A percentile compares a stretch with the other conserved stretches of the same genome.
Evolutionary conservation across 176 grass and related monocot genomes (phyloP).

Genomic region (Hyparrhenia diplandra): DNA sequence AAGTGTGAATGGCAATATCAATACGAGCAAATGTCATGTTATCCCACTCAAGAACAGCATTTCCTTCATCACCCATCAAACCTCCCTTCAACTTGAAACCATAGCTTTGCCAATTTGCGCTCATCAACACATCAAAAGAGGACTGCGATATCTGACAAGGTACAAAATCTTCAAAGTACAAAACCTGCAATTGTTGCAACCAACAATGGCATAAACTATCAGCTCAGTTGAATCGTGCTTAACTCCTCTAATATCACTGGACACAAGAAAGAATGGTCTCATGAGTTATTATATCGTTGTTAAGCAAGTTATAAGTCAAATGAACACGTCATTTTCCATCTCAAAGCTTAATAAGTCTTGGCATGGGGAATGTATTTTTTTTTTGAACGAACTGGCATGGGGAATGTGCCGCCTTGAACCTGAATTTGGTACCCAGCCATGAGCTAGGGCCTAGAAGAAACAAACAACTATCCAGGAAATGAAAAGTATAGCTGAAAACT

Average conservation of each 20-base stretch:
- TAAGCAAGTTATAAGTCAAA: not conserved
- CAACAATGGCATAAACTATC: not conserved
- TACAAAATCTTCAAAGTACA: conserved; percentile 59
- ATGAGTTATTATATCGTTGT: not conserved
- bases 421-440: not conserved
- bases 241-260: not conserved
- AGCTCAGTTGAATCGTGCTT: not conserved
- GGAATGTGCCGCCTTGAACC: not conserved
- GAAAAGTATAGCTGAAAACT: not conserved
- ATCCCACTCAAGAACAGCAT: conserved; percentile 66
- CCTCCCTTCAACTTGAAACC: conserved; percentile 60
- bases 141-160: conserved; percentile 46
- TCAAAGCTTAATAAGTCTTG: too few species aligned
- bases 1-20: conserved; percentile 64
- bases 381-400: too few species aligned
- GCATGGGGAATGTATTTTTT: too few species aligned
- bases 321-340: not conserved
- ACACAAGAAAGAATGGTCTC: not conserved
- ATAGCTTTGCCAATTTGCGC: conserved; percentile 58
- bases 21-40: conserved; percentile 50
- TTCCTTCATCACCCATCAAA: conserved; percentile 47
- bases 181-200: conserved; percentile 40
- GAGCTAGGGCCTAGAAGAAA: not conserved
- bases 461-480: not conserved
- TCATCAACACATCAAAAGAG: conserved; percentile 48